These are phyloP conservation scores for Oryza rufipogon DNA, from an alignment of 176 grass and related monocot genomes.

Conservation along the genomic window DNA sequence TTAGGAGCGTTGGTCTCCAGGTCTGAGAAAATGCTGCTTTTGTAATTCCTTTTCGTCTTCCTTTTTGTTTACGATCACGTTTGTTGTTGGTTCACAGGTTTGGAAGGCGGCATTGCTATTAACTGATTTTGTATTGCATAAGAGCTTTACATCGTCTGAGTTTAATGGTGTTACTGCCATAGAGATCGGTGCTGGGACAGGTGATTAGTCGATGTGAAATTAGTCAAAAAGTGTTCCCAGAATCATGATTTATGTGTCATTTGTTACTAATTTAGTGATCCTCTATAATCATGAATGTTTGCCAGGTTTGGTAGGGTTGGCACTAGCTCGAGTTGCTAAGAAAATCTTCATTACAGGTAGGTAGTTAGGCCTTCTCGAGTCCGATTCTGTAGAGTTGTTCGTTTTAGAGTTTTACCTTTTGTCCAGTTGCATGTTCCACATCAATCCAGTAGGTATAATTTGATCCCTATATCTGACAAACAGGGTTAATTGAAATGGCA, in stretches of 20 bases:
- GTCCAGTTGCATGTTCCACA: neutral
- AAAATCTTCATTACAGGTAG: slow-evolving; percentile 91
- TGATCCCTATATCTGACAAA: neutral
- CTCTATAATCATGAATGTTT: slow-evolving; percentile 6
- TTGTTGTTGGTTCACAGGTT: slow-evolving; percentile 43
- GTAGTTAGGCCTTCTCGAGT: slow-evolving; percentile 29
- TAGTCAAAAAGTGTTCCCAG: slow-evolving; percentile 1
- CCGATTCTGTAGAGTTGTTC: neutral
- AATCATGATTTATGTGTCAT: neutral
- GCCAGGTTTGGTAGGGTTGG: slow-evolving; percentile 78
- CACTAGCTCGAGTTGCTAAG: slow-evolving; percentile 47
- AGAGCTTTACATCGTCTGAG: slow-evolving; percentile 62
- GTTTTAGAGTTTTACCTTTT: neutral
- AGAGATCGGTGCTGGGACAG: slow-evolving; percentile 88
- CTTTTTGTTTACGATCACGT: neutral
- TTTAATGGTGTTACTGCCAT: slow-evolving; percentile 67
- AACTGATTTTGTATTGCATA: slow-evolving; percentile 70
- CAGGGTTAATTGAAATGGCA: neutral
- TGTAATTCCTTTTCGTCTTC: neutral
- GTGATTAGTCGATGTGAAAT: slow-evolving; percentile 39
- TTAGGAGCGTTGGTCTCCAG: slow-evolving; percentile 75
- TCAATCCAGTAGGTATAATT: neutral
- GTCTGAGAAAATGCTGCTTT: slow-evolving; percentile 17
- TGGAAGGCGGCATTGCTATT: slow-evolving; percentile 79
- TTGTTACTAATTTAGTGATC: neutral